These are phyloP conservation scores for Camelina sativa DNA, from an alignment of 345 rosid species.

Conservation along the genomic window DNA sequence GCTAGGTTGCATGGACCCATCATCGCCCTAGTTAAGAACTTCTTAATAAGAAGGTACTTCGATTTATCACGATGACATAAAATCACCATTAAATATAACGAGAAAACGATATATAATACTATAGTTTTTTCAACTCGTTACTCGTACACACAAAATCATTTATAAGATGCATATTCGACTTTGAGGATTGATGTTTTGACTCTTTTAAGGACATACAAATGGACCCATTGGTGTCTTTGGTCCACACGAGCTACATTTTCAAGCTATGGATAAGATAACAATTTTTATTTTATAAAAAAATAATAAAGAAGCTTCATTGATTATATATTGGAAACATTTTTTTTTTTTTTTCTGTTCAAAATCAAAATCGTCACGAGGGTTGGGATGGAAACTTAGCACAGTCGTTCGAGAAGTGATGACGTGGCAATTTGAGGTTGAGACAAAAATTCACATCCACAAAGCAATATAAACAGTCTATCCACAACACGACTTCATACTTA, in stretches of 20 bases:
- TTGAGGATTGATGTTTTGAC: conserved; percentile 40
- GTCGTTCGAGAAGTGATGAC: conserved; percentile 19
- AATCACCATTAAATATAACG: conserved; percentile 16
- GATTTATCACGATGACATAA: conserved; percentile 16
- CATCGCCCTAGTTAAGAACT: conserved; percentile 24
- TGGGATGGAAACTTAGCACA: not conserved
- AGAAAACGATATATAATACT: not conserved
- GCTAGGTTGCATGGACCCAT: conserved; percentile 32
- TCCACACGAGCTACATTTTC: conserved; percentile 37
- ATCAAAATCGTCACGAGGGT: conserved; percentile 32
- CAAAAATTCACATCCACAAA: conserved; percentile 39
- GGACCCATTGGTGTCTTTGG: conserved; percentile 35
- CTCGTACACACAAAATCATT: conserved; percentile 1
- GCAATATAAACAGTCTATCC: conserved; percentile 10
- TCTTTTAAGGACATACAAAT: conserved; percentile 25
- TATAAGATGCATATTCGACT: conserved; percentile 31
- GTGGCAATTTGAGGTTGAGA: conserved; percentile 19
- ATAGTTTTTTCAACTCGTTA: not conserved
- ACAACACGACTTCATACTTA: conserved; percentile 22
- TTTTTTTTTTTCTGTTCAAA: not conserved
- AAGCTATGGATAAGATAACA: conserved; percentile 36
- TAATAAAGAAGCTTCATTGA: too few relatives aligned
- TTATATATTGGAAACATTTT: too few relatives aligned
- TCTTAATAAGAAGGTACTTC: conserved; percentile 23
- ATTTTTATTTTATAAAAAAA: too few relatives aligned